Evolutionary conservation across 495 filamentous ascomycete genomes (phyloP), one percentile per base, ranked within the genome.

Genomic region (Clavariopsis aquatica): DNA sequence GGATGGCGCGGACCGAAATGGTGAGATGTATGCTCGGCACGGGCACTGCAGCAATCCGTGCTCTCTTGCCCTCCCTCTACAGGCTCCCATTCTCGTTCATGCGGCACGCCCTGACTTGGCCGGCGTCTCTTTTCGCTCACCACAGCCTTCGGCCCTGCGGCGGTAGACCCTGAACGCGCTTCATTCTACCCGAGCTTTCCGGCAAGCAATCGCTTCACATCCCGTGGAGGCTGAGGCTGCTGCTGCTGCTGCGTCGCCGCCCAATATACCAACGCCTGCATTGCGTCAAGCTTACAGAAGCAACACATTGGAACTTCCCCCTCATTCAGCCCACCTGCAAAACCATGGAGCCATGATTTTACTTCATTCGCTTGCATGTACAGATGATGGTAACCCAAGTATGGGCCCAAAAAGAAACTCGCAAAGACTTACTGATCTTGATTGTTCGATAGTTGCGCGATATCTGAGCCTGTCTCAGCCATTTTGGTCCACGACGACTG

Each of bases 191-290:
- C 53, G 53, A 41, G 29, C n/a, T 57, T 41, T 34, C 53, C 53
- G 53, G 53, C 53, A 34, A 55, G 20, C 24, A 12, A 17, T 55
- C n/a, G n/a, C n/a, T n/a, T n/a, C n/a, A 28, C 28, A 1, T 31
- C 10, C 34, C 26, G 53, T 23, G 53, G 53, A 57, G 53, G 53
- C 53, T 57, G 53, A 57, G n/a, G n/a, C n/a, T n/a, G n/a, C n/a
- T n/a, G n/a, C n/a, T n/a, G n/a, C n/a, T n/a, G n/a, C n/a, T n/a
- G n/a, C n/a, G n/a, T n/a, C n/a, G n/a, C n/a, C n/a, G n/a, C n/a
- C 28, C 6, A 43, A 23, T 29, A 19, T n/a, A 4, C 17, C 31
- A 23, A 57, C 20, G 19, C 7, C 19, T 38, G 31, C 53, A 20
- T 41, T 23, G 29, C n/a, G n/a, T n/a, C n/a, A n/a, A n/a, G 23